Percentiles rank a stretch among this genome's conserved stretches.
Conservation (phyloP, 1,139 yeast genomes). For the Diutina catenulata region DNA sequence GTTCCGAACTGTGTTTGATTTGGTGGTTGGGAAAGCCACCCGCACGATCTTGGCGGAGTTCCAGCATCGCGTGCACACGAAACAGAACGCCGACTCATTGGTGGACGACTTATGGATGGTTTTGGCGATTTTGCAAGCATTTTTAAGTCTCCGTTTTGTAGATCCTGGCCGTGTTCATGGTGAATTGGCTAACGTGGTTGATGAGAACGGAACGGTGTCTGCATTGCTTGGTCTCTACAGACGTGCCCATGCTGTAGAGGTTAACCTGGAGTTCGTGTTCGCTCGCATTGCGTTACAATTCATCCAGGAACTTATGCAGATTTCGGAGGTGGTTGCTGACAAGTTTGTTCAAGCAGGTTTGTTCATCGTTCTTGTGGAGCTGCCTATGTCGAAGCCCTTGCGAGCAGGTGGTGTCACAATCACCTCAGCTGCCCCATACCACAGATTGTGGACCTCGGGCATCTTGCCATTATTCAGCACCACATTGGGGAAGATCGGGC, state of each 20-base stretch:
- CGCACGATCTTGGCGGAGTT: conserved; percentile 41
- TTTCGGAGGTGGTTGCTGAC: conserved; percentile 49
- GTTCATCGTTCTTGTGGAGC: conserved; percentile 59
- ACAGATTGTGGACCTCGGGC: conserved; percentile 75
- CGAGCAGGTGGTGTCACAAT: conserved; percentile 56
- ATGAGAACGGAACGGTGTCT: conserved; percentile 41
- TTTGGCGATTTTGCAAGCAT: conserved; percentile 24
- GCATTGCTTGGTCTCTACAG: conserved; percentile 58
- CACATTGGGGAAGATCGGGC: conserved; percentile 35
- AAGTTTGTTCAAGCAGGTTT: conserved; percentile 54
- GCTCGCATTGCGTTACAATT: conserved; percentile 66
- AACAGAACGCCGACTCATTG: conserved; percentile 20
- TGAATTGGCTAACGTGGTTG: conserved; percentile 34
- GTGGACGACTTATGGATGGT: conserved; percentile 58
- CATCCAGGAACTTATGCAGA: conserved; percentile 55
- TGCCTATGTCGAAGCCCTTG: conserved; percentile 57
- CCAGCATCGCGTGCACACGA: conserved; percentile 40
- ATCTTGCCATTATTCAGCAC: conserved; percentile 56
- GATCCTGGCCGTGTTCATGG: conserved; percentile 35
- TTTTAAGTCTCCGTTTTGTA: conserved; percentile 26
- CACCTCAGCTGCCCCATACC: conserved; percentile 38
- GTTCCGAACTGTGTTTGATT: conserved; percentile 43
- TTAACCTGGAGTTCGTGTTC: conserved; percentile 52
- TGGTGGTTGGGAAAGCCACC: conserved; percentile 49
- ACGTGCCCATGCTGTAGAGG: conserved; percentile 49